These are phyloP conservation scores for Chimonanthus praecox DNA, from an alignment of 164 flowering plant genomes.

Conservation along the genomic window DNA sequence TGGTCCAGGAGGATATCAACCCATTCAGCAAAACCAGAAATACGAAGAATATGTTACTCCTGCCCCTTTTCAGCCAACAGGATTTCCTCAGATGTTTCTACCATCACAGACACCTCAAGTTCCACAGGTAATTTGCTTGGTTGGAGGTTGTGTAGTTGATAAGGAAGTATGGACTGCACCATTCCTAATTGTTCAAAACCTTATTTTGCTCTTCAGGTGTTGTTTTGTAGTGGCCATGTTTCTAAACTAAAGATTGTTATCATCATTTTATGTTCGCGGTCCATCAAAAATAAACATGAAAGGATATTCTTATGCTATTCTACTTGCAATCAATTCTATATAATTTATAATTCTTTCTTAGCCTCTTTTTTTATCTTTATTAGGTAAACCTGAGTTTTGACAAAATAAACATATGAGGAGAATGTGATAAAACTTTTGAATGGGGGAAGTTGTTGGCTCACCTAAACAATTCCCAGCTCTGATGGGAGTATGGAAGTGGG, in stretches of 20 bases:
- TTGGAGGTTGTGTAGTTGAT: not conserved
- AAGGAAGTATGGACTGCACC: not conserved
- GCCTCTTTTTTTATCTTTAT: no score
- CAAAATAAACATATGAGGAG: no score
- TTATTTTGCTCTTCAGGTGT: not conserved
- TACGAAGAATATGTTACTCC: constrained; percentile 26
- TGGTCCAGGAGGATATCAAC: constrained; percentile 21
- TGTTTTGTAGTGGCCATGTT: not conserved
- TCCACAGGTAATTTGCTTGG: constrained; percentile 35
- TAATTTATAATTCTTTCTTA: no score
- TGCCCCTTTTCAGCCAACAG: constrained; percentile 43
- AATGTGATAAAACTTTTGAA: no score
- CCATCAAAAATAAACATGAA: not conserved
- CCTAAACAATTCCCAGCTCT: no score
- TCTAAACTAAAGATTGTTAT: not conserved
- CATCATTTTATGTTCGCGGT: not conserved
- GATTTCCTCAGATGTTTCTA: constrained; percentile 47
- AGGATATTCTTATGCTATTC: not conserved
- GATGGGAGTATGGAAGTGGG: no score
- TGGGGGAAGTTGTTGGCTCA: no score
- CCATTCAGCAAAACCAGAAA: constrained; percentile 9
- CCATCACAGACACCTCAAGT: constrained; percentile 54
- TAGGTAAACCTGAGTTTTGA: no score
- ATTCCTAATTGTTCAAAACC: no score
- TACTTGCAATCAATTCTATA: not conserved